These are phyloP conservation scores for Fusarium protoensiforme DNA, from an alignment of 2,329 filamentous ascomycete genomes.

Conservation along the genomic window DNA sequence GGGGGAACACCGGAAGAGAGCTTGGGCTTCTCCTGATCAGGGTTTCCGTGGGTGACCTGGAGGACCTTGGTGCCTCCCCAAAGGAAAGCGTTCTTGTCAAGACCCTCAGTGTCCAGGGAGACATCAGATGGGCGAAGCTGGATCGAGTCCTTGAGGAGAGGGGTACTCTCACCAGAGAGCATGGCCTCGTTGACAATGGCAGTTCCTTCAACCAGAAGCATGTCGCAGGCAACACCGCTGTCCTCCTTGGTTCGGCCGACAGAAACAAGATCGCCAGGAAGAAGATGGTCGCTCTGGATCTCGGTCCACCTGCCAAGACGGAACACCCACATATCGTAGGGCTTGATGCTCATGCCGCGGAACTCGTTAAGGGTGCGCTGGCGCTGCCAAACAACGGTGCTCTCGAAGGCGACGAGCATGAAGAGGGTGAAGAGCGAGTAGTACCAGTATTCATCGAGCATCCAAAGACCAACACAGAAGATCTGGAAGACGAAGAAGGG, in stretches of 20 bases:
- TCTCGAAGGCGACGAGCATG: slow-evolving; percentile 98
- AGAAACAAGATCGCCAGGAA: slow-evolving; percentile 93
- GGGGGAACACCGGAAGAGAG: slow-evolving; percentile 79
- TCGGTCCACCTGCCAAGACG: slow-evolving; percentile 89
- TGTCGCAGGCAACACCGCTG: slow-evolving; percentile 95
- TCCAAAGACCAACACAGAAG: slow-evolving; percentile 98
- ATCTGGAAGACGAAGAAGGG: slow-evolving; percentile 99
- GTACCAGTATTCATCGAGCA: slow-evolving; percentile 99
- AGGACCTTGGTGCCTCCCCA: slow-evolving; percentile 98
- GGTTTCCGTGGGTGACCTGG: slow-evolving; percentile 89
- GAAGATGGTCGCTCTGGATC: slow-evolving; percentile 87
- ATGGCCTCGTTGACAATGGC: slow-evolving; percentile 99
- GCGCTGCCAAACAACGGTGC: slow-evolving; percentile 98
- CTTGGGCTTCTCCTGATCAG: slow-evolving; percentile 77
- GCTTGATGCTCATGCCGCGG: slow-evolving; percentile 99
- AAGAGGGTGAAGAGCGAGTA: slow-evolving; percentile 99
- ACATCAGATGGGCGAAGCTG: slow-evolving; percentile 88
- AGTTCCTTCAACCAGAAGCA: slow-evolving; percentile 93
- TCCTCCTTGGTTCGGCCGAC: slow-evolving; percentile 96
- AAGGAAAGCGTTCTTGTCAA: slow-evolving; percentile 97
- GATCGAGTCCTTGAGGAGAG: slow-evolving; percentile 94
- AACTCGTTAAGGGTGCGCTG: slow-evolving; percentile 97
- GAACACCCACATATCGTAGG: slow-evolving; percentile 93
- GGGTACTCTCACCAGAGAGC: slow-evolving; percentile 98
- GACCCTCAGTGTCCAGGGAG: slow-evolving; percentile 83